These are phyloP conservation scores for Leptographium flavum DNA, from an alignment of 2,329 filamentous ascomycete species.

Conservation along the genomic window DNA sequence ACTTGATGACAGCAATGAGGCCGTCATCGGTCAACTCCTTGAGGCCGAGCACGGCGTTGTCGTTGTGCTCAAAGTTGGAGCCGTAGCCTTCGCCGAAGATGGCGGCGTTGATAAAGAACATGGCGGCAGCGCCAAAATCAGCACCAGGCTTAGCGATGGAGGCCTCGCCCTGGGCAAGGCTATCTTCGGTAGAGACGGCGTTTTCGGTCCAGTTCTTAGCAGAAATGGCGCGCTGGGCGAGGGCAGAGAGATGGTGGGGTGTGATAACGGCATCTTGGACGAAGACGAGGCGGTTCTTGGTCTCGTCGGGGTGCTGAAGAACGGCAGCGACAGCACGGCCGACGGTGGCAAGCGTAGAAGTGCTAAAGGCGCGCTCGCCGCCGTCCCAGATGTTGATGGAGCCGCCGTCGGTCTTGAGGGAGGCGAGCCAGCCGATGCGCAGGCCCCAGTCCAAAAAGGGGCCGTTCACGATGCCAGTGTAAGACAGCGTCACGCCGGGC, in stretches of 20 bases:
- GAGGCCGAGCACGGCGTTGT: constrained; percentile 31
- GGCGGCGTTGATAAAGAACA: constrained; percentile 2
- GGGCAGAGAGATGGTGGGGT: constrained; percentile 23
- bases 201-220: not conserved
- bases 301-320: constrained; percentile 17
- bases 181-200: not conserved
- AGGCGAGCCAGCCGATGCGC: constrained; percentile 1
- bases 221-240: not conserved
- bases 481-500: constrained; percentile 8
- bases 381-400: constrained; percentile 18
- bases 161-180: not conserved
- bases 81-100: constrained; percentile 15
- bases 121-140: not conserved
- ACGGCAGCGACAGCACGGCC: constrained; percentile 16
- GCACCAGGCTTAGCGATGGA: not conserved
- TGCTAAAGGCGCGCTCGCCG: constrained; percentile 19
- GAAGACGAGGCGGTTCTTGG: constrained; percentile 18
- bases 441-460: constrained; percentile 5
- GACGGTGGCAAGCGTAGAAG: constrained; percentile 21
- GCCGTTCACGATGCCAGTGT: constrained; percentile 1
- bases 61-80: constrained; percentile 19
- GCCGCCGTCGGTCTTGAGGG: constrained; percentile 5
- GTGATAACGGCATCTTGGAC: constrained; percentile 20
- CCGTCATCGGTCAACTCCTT: constrained; percentile 25
- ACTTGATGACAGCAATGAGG: constrained; percentile 18